A percentile compares a stretch with the other conserved stretches of the same genome.
Conservation (phyloP, 1,284 basidiomycete species). For the Cryptococcus neoformans region DNA sequence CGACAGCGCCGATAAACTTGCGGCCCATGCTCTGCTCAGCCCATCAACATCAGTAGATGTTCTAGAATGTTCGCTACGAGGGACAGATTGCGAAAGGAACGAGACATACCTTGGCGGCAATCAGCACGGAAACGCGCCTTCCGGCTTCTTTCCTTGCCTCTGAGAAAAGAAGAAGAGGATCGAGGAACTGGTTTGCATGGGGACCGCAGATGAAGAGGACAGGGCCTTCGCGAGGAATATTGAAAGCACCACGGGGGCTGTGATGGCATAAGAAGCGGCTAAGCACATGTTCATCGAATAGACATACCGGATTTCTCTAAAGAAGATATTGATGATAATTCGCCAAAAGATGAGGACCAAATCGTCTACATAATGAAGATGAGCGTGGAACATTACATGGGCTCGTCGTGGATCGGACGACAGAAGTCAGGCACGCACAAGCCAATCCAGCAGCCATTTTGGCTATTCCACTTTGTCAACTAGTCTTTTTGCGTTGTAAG, state of each 20-base stretch:
- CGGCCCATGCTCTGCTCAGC: conserved; percentile 40
- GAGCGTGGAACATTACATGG: conserved; percentile 14
- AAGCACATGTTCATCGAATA: not conserved
- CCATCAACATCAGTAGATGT: not conserved
- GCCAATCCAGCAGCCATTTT: conserved; percentile 36
- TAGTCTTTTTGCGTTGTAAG: not conserved
- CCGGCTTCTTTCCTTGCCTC: conserved; percentile 84
- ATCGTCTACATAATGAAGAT: conserved; percentile 28
- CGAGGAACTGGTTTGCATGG: conserved; percentile 97
- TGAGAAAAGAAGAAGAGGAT: conserved; percentile 82
- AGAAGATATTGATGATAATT: conserved; percentile 90
- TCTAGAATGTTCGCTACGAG: not conserved
- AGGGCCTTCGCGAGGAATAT: conserved; percentile 87
- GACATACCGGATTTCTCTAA: conserved; percentile 77
- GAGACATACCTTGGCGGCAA: conserved; percentile 69
- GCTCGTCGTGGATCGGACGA: conserved; percentile 9
- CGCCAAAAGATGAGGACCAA: conserved; percentile 57
- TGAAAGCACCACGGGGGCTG: conserved; percentile 83
- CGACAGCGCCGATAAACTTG: conserved; percentile 69
- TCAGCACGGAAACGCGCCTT: conserved; percentile 82
- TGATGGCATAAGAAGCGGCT: not conserved
- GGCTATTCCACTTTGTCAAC: not conserved
- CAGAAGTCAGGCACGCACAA: conserved; percentile 22
- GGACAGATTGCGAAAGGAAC: not conserved
- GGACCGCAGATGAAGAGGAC: conserved; percentile 97